phyloP scores from a whole-genome alignment of 371 early-diverging fungal species.

The Dichotomocladium elegans region DNA sequence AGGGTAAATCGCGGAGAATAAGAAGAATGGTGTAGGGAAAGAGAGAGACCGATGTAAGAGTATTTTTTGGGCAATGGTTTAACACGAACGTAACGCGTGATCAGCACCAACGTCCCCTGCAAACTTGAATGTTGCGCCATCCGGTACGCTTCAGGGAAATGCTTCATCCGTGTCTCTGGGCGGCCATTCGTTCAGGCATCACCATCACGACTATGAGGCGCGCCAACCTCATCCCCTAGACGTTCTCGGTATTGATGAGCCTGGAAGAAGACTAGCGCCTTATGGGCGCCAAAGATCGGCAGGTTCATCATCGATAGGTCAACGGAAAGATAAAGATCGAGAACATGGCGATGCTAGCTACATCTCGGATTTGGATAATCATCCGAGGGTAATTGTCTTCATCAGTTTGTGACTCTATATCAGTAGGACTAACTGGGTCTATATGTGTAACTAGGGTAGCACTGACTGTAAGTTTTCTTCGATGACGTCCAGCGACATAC shows the following conservation, averaged over 20 bases:
- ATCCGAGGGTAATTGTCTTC: slow-evolving; percentile 2
- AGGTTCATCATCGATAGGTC: slow-evolving; percentile 3
- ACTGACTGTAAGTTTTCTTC: slow-evolving; percentile 11
- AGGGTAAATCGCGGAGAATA: slow-evolving; percentile 17
- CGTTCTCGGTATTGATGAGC: slow-evolving; percentile 10
- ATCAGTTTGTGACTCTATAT: slow-evolving; percentile 5
- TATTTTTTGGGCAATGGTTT: background rate
- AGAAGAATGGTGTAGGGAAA: background rate
- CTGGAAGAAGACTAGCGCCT: background rate
- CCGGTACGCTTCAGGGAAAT: background rate
- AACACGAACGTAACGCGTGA: background rate
- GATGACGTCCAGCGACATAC: background rate
- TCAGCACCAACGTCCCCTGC: slow-evolving; percentile 1
- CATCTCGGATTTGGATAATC: background rate
- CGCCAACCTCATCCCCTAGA: slow-evolving; percentile 10
- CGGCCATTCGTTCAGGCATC: slow-evolving; percentile 6
- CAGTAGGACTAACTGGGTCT: background rate
- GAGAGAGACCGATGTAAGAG: background rate
- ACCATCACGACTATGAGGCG: slow-evolving; percentile 9
- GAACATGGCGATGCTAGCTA: slow-evolving; percentile 7
- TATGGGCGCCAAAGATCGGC: slow-evolving; percentile 12
- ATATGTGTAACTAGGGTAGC: background rate
- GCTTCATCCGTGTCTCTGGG: slow-evolving; percentile 7
- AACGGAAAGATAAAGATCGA: slow-evolving; percentile 13
- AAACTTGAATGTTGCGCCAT: slow-evolving; percentile 1